Percentiles rank a stretch among this genome's conserved stretches.
These are phyloP conservation scores for Hanseniaspora lindneri DNA, from an alignment of 805 yeast genomes.

Conservation along the genomic window DNA sequence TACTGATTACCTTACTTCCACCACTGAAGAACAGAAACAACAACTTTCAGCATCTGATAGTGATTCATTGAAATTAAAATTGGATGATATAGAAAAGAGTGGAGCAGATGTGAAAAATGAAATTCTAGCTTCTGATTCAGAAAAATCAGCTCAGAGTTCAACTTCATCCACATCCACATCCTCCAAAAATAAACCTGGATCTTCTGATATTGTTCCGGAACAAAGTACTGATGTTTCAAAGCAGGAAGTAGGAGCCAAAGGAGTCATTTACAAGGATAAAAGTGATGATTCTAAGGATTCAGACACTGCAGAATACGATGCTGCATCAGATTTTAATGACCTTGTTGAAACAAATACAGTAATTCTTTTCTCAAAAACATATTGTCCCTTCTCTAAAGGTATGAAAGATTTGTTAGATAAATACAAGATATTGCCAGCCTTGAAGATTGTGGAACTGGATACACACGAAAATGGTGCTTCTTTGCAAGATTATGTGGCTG, in stretches of 20 bases:
- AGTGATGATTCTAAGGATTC: neutral
- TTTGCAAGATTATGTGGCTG: slow-evolving; percentile 60
- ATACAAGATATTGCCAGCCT: slow-evolving; percentile 62
- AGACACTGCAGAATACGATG: slow-evolving; percentile 30
- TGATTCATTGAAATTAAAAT: no score
- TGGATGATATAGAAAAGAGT: no score
- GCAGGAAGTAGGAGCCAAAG: slow-evolving; percentile 10
- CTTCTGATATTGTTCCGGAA: no score
- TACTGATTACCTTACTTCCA: no score
- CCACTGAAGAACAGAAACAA: no score
- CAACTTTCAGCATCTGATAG: no score
- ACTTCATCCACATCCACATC: no score
- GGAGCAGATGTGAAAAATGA: no score
- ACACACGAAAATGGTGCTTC: slow-evolving; percentile 61
- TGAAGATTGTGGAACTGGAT: slow-evolving; percentile 70
- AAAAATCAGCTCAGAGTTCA: no score
- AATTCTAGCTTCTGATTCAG: no score
- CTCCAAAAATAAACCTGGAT: no score
- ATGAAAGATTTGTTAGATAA: slow-evolving; percentile 50
- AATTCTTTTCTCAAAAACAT: slow-evolving; percentile 41
- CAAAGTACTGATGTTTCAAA: neutral
- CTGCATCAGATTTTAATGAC: slow-evolving; percentile 44
- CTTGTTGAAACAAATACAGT: slow-evolving; percentile 48
- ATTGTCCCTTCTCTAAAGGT: slow-evolving; percentile 66
- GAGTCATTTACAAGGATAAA: neutral